Evolutionary conservation across 345 rosid genomes (phyloP).

Genomic region (Brassica incana): DNA sequence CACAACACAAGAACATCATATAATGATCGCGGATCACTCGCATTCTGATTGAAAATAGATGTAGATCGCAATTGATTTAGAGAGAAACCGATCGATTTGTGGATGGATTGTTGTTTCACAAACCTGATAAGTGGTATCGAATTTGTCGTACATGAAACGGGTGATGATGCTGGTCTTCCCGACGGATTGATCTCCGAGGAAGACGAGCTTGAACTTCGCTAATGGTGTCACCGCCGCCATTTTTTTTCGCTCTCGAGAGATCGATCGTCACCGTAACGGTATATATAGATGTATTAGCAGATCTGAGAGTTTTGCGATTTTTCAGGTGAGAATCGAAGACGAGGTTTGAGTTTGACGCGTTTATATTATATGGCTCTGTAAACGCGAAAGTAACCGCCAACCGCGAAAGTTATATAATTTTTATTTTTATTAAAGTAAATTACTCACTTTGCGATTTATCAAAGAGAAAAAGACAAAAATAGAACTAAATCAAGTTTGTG

Average conservation of each 20-base stretch:
- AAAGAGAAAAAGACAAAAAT: too few relatives aligned
- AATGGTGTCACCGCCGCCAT: slow-evolving; percentile 83
- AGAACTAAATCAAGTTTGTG: too few relatives aligned
- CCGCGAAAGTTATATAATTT: background rate
- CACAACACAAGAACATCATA: background rate
- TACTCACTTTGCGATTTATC: too few relatives aligned
- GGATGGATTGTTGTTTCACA: background rate
- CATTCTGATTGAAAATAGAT: background rate
- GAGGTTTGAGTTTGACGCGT: background rate
- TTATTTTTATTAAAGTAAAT: too few relatives aligned
- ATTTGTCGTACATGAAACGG: slow-evolving; percentile 94
- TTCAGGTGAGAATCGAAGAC: background rate
- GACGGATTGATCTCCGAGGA: slow-evolving; percentile 85
- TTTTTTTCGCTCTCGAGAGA: slow-evolving; percentile 22
- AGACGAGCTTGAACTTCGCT: slow-evolving; percentile 86
- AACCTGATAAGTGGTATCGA: slow-evolving; percentile 92
- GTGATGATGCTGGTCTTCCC: slow-evolving; percentile 94
- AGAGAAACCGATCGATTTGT: background rate
- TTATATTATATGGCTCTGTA: background rate
- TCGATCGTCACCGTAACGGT: background rate
- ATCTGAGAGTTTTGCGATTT: background rate
- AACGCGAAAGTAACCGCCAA: background rate
- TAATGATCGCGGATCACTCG: background rate
- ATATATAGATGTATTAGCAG: background rate
- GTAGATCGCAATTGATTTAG: background rate